Percentiles rank a stretch among this genome's conserved stretches.
These are phyloP conservation scores for Theobroma grandiflorum DNA, from an alignment of 441 rosid species.

Conservation along the genomic window DNA sequence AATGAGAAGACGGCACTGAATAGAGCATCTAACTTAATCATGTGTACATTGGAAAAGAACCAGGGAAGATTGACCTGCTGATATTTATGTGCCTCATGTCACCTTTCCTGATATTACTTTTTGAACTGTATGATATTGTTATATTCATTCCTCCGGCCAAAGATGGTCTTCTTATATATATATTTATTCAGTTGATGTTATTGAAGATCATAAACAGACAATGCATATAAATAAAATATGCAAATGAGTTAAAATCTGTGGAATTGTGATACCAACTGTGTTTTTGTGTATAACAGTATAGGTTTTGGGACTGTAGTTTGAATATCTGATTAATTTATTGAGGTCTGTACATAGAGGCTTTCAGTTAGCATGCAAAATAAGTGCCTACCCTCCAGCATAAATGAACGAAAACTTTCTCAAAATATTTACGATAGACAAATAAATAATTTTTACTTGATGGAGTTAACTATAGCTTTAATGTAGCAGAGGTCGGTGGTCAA, in stretches of 20 bases:
- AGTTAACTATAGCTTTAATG: not conserved
- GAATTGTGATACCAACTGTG: not conserved
- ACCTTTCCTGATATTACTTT: not conserved
- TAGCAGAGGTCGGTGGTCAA: not conserved
- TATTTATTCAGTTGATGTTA: not conserved
- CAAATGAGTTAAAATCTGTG: conserved; percentile 4
- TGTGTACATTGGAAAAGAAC: not conserved
- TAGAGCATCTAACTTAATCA: not conserved
- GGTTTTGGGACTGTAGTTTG: not conserved
- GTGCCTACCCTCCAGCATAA: not conserved
- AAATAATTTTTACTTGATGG: not conserved
- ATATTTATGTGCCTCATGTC: not conserved
- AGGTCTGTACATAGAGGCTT: not conserved
- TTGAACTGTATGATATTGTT: not conserved
- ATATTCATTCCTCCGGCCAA: not conserved
- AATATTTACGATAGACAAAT: not conserved
- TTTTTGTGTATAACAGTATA: not conserved
- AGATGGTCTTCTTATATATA: not conserved
- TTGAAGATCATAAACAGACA: not conserved
- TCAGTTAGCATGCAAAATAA: not conserved
- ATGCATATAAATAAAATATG: not conserved
- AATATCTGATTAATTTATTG: not conserved
- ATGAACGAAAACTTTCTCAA: not conserved
- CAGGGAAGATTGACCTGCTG: not conserved
- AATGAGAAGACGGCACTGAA: not conserved